Evolutionary conservation across 495 filamentous ascomycete genomes (phyloP).

Genomic region (Alectoria sarmentosa): DNA sequence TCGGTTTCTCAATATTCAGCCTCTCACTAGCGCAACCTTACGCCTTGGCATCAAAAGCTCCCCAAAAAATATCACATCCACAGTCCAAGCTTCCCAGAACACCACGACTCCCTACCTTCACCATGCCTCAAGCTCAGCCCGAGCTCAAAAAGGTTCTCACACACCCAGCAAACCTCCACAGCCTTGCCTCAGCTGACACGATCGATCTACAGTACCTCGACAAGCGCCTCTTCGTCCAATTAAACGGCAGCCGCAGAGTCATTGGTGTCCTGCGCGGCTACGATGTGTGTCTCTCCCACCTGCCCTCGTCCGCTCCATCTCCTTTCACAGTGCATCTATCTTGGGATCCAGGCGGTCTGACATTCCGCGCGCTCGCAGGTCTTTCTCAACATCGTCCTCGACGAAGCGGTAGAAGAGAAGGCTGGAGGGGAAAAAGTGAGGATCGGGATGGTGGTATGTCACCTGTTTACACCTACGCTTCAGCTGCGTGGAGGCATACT

Average conservation of each 20-base stretch:
- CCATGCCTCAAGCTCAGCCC: slow-evolving; percentile 96
- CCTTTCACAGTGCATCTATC: too few relatives aligned
- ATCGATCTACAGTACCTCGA: slow-evolving; percentile 76
- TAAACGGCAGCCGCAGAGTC: slow-evolving; percentile 96
- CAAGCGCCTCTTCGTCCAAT: slow-evolving; percentile 94
- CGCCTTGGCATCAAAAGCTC: too few relatives aligned
- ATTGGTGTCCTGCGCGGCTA: slow-evolving; percentile 91
- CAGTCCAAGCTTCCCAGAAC: too few relatives aligned
- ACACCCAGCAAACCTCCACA: not conserved
- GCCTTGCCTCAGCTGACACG: not conserved
- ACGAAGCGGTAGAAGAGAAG: slow-evolving; percentile 97
- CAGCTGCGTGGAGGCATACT: not conserved
- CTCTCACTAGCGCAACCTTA: slow-evolving; percentile 8
- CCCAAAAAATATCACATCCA: not conserved
- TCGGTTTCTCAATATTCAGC: not conserved
- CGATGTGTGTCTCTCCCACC: slow-evolving; percentile 56
- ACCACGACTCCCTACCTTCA: not conserved
- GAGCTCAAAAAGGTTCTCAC: slow-evolving; percentile 86
- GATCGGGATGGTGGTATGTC: slow-evolving; percentile 86
- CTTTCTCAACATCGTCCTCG: slow-evolving; percentile 96
- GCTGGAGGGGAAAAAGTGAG: slow-evolving; percentile 82
- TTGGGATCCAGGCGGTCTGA: not conserved
- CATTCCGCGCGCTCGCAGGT: slow-evolving; percentile 50
- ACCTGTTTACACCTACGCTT: not conserved
- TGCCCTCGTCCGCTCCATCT: not conserved